phyloP scores from a whole-genome alignment of 2,329 filamentous ascomycete species.

The Penicillium palitans region DNA sequence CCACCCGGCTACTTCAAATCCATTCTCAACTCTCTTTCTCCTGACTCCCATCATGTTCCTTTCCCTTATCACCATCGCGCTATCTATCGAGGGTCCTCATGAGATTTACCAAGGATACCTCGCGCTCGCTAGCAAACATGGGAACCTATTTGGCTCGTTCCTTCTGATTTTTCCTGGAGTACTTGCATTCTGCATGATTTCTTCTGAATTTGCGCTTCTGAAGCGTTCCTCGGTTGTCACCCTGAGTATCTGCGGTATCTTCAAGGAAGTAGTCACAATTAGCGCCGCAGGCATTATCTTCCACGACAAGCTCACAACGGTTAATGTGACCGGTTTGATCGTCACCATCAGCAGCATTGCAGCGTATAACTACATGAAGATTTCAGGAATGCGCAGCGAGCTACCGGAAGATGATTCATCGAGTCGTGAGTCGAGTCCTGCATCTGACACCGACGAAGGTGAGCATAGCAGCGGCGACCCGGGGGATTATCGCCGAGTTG shows the following conservation, averaged over 20 bases:
- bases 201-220: constrained; percentile 90
- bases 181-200: constrained; percentile 95
- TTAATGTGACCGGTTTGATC: constrained; percentile 85
- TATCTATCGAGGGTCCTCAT: constrained; percentile 79
- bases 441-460: constrained; percentile 32
- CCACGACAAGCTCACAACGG: constrained; percentile 78
- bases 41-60: constrained; percentile 97
- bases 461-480: constrained; percentile 25
- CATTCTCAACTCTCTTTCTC: constrained; percentile 95
- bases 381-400: constrained; percentile 80
- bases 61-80: constrained; percentile 73
- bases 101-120: constrained; percentile 67
- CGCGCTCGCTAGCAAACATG: constrained; percentile 66
- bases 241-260: constrained; percentile 93
- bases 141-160: constrained; percentile 63
- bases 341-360: constrained; percentile 84
- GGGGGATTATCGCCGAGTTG: constrained; percentile 30
- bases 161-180: constrained; percentile 86
- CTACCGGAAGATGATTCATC: constrained; percentile 52
- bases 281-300: constrained; percentile 84
- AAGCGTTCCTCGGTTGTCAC: constrained; percentile 96
- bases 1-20: constrained; percentile 92
- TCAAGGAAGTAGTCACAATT: constrained; percentile 98
- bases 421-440: constrained; percentile 26
- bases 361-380: constrained; percentile 93